A percentile compares a stretch with the other conserved stretches of the same genome.
phyloP scores from a whole-genome alignment of 163 green algal species.

The Scenedesmus sp. region DNA sequence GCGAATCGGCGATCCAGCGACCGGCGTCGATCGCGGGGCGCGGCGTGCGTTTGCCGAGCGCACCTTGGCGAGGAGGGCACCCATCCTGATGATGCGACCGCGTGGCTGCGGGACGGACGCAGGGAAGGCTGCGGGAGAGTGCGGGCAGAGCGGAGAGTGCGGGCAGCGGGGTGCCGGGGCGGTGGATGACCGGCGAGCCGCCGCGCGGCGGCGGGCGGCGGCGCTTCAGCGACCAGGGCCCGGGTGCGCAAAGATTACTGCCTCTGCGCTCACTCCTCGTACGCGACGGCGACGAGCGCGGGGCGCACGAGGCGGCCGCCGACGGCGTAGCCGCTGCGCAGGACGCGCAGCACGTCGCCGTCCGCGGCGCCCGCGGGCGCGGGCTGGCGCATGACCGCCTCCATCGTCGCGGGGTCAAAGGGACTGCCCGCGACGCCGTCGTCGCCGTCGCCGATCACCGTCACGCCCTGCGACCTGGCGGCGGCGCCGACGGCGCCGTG shows the following conservation, averaged over 20 bases:
- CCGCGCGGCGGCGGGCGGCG: too few relatives aligned
- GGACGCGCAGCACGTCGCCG: slow-evolving; percentile 88
- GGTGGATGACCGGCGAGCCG: too few relatives aligned
- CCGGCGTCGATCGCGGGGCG: too few relatives aligned
- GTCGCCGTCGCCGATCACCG: slow-evolving; percentile 70
- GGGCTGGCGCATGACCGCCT: slow-evolving; percentile 92
- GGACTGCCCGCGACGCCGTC: slow-evolving; percentile 59
- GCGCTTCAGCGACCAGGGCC: too few relatives aligned
- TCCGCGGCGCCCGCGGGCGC: slow-evolving; percentile 77
- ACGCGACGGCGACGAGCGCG: slow-evolving; percentile 90
- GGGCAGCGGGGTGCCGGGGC: too few relatives aligned
- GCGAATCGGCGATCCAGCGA: too few relatives aligned
- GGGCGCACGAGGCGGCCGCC: slow-evolving; percentile 80
- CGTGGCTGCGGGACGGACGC: too few relatives aligned
- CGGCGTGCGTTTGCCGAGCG: too few relatives aligned
- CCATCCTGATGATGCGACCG: slow-evolving; percentile 38
- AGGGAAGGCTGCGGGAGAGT: too few relatives aligned
- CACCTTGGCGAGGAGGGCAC: slow-evolving; percentile 23
- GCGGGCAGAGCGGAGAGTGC: too few relatives aligned
- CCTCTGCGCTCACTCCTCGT: slow-evolving; percentile 36
- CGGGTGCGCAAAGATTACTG: too few relatives aligned
- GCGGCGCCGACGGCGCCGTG: too few relatives aligned
- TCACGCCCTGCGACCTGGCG: slow-evolving; percentile 60
- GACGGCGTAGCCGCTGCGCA: slow-evolving; percentile 90
- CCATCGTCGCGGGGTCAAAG: slow-evolving; percentile 88